Evolutionary conservation across 768 basidiomycete species (phyloP).

Genomic region (Leccinum obscurum): DNA sequence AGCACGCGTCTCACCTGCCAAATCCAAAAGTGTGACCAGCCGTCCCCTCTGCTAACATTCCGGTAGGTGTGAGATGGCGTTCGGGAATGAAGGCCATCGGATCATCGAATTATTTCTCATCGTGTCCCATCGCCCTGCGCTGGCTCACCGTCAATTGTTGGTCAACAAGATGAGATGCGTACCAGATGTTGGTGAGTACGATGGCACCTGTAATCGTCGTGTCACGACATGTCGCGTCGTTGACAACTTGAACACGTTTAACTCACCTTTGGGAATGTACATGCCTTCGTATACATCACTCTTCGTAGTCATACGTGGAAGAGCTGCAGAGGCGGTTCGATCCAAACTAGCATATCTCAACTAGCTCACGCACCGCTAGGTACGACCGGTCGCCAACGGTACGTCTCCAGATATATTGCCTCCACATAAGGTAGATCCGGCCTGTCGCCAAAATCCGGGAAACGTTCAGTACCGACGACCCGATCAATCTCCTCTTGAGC

Average conservation of each 20-base stretch:
- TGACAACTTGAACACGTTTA: background rate
- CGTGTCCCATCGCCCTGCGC: conserved; percentile 47
- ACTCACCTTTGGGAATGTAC: conserved; percentile 32
- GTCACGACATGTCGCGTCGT: background rate
- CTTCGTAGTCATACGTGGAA: conserved; percentile 24
- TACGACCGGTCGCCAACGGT: conserved; percentile 32
- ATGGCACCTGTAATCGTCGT: conserved; percentile 15
- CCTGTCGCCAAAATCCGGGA: conserved; percentile 32
- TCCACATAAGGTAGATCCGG: conserved; percentile 32
- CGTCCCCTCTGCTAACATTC: conserved; percentile 10
- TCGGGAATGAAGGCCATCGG: conserved; percentile 58
- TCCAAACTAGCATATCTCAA: background rate
- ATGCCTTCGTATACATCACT: conserved; percentile 30
- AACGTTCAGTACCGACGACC: conserved; percentile 30
- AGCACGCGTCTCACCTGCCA: conserved; percentile 24
- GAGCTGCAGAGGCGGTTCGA: conserved; percentile 10
- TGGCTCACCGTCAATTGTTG: background rate
- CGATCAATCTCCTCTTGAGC: conserved; percentile 35
- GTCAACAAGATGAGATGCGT: background rate
- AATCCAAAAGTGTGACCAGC: conserved; percentile 19
- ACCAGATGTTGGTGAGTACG: conserved; percentile 30
- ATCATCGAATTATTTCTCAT: conserved; percentile 50
- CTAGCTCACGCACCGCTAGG: conserved; percentile 27
- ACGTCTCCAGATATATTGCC: conserved; percentile 32
- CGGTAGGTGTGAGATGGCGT: conserved; percentile 43